Base-by-base conservation (phyloP, 345 rosid genomes). In the Garcia nutans region DNA sequence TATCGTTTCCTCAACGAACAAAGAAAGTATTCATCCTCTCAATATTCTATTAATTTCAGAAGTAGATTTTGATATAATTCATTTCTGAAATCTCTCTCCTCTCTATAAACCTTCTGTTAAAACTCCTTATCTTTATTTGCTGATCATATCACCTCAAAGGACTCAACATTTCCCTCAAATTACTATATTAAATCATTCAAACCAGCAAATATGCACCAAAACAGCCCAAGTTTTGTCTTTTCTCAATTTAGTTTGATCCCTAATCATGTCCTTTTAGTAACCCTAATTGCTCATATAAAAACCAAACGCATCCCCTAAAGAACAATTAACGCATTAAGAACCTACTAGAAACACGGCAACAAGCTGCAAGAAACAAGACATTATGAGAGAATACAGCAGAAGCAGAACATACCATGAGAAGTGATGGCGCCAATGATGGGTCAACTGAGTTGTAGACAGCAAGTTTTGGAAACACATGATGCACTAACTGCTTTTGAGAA, bases 381-480 rank as follows among this genome's bases (percentile, higher is more conserved):
- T 5, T 23, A 37, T 26, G 16, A n/a, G 11, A 16, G 20, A 7
- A 17, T 8, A 60, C 37, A 44, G 6, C 1, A 45, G 55, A 79
- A 77, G 33, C 10, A 68, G 60, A 49, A 65, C 86, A 80, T 88
- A 93, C 99, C 99, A 96, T 96, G 72, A 96, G 98, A 80, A 96
- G 99, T 75, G 99, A 96, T 37, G 99, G 99, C 15, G 99, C 99
- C 82, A 96, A 80, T 31, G 99, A 96, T 62, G 99, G 99, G 70
- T 96, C 99, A 78, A 96, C 98, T 23, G 99, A 96, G 81, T 96
- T 96, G 86, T 96, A 96, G 28, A 96, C 99, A 10, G 98, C 98
- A 33, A 96, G 95, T 82, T 96, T 96, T 47, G 99, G 99, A 81
- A 96, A 96, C 69, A 96, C 98, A 54, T 92, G 93, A 77, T 92